Conservation (phyloP, 345 rosid genomes). For the Mangifera indica region DNA sequence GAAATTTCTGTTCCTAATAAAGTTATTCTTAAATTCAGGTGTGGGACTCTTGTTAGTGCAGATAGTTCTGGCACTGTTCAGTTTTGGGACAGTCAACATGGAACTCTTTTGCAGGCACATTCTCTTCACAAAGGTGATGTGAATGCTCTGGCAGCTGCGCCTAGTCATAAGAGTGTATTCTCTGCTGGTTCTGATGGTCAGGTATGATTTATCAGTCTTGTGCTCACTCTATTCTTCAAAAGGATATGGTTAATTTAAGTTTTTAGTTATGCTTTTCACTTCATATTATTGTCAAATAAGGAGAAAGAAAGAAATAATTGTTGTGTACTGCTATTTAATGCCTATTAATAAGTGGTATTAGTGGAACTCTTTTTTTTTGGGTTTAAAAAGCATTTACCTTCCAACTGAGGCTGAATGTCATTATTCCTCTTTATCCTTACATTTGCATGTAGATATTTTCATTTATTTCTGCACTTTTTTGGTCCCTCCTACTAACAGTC, state of each 20-base stretch:
- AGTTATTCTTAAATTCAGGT: slow-evolving; percentile 40
- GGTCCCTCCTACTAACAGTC: not conserved
- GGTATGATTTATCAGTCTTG: slow-evolving; percentile 35
- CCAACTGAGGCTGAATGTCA: not conserved
- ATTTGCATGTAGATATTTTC: not conserved
- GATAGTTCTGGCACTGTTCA: slow-evolving; percentile 92
- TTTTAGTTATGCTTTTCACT: not conserved
- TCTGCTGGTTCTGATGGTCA: slow-evolving; percentile 97
- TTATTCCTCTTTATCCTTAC: not conserved
- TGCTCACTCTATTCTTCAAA: not conserved
- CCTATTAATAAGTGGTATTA: not conserved
- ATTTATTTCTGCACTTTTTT: not conserved
- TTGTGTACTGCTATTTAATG: slow-evolving; percentile 3
- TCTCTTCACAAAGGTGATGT: slow-evolving; percentile 87
- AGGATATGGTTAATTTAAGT: not conserved
- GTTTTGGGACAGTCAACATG: slow-evolving; percentile 85
- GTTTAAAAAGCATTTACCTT: not conserved
- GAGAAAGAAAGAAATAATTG: not conserved
- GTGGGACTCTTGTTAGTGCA: slow-evolving; percentile 84
- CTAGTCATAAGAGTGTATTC: slow-evolving; percentile 82
- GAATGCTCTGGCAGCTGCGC: slow-evolving; percentile 76
- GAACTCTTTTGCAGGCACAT: slow-evolving; percentile 81
- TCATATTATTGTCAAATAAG: not conserved
- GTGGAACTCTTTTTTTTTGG: not conserved
- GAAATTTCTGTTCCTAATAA: not conserved